Base-by-base conservation (phyloP, 2,329 filamentous ascomycete species). In the Penicillium palitans region DNA sequence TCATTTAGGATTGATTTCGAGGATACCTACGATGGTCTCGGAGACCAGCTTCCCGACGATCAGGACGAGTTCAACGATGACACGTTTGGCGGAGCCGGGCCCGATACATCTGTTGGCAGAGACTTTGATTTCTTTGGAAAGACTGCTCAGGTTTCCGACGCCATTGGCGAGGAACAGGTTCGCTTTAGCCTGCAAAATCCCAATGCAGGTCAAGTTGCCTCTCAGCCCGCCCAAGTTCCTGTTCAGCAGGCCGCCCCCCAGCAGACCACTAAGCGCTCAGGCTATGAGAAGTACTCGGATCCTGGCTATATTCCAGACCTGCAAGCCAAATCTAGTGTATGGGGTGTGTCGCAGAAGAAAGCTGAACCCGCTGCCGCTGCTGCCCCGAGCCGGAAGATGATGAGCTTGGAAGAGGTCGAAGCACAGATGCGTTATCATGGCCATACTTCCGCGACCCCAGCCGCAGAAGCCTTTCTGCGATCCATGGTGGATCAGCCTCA, bases 91-190 rank as follows among this genome's bases (percentile, higher is more conserved):
- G 64, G 60, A 42, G 55, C 53, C 15, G 58, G 57, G 57, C 83
- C 80, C 58, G 78, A 74, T 19, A 71, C 74, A 39, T 76, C 81
- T 12, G 85, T 95, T 59, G 93, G 93, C 71, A 96, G 90, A 74
- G 93, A 99, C 76, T 98, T 98, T 70, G 95, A 99, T 75, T 99
- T 98, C 78, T 96, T 96, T 65, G 93, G 93, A 41, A 88, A 90
- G 70, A 99, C 95, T 7, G 93, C 93, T 58, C 87, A 93, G 76
- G 90, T 96, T 41, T 84, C 92, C 21, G 84, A 88, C 77, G 92
- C 89, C 37, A 90, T 99, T 67, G 90, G 91, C 64, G 92, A 98
- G 76, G 95, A 98, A 78, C 90, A 96, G 72, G 81, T 92, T 69
- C 87, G 92, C 57, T 97, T 88, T 76, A 86, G 85, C 67, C 87